A percentile compares a stretch with the other conserved stretches of the same genome.
Conservation (phyloP, 129 eudicot genomes). For the Glebionis coronaria region DNA sequence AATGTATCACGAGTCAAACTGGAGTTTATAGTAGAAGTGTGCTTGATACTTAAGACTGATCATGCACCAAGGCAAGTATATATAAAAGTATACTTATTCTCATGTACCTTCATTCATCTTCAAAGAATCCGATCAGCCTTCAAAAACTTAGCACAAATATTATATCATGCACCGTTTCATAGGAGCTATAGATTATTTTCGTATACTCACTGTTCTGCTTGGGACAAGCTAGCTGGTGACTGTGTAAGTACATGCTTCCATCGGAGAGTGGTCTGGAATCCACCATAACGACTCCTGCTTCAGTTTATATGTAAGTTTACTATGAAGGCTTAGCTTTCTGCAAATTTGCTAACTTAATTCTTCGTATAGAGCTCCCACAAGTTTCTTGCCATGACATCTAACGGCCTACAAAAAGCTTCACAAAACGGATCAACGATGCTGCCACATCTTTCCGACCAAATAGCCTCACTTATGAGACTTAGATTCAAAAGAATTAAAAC, state of each 20-base stretch:
- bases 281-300: not conserved
- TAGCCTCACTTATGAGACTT: constrained; percentile 35
- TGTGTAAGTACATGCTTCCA: not conserved
- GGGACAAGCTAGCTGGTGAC: not conserved
- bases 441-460: constrained; percentile 17
- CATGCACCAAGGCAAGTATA: too few relatives aligned
- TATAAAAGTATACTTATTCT: too few relatives aligned
- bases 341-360: not conserved
- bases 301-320: constrained; percentile 19
- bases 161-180: not conserved
- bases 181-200: not conserved
- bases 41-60: too few relatives aligned
- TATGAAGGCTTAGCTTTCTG: not conserved
- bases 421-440: constrained; percentile 14
- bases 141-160: too few relatives aligned
- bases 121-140: constrained; percentile 4
- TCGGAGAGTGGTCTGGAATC: not conserved
- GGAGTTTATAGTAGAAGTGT: too few relatives aligned
- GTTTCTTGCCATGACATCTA: constrained; percentile 26
- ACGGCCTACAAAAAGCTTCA: constrained; percentile 25
- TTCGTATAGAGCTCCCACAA: constrained; percentile 1
- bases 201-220: not conserved
- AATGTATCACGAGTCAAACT: too few relatives aligned
- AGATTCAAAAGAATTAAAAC: constrained; percentile 62
- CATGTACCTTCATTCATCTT: not conserved